Conservation (phyloP, 805 yeast genomes). For the Wickerhamia fluorescens region DNA sequence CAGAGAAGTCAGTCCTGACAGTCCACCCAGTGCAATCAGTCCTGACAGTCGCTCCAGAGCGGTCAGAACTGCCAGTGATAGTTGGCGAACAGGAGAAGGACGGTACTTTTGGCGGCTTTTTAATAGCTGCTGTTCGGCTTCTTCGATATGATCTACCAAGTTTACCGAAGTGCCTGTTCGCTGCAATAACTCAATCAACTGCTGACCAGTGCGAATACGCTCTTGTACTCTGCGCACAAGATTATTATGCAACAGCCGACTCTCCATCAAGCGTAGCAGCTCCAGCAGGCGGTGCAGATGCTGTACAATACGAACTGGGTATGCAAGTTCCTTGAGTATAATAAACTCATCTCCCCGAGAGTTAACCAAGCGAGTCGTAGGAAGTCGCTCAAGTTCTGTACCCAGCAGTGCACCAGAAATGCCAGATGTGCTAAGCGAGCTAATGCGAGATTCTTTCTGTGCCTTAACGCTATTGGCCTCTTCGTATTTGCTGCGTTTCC, state of each 20-base stretch:
- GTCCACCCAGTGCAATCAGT: no score
- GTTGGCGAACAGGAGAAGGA: conserved; percentile 1
- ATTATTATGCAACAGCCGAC: conserved; percentile 15
- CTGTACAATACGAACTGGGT: conserved; percentile 21
- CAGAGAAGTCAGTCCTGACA: no score
- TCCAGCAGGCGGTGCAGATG: conserved; percentile 9
- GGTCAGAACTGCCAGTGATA: no score
- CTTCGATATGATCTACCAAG: conserved; percentile 5
- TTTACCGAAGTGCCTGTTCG: conserved; percentile 8
- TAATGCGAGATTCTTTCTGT: conserved; percentile 5
- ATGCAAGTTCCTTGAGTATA: conserved; percentile 25
- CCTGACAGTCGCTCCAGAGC: no score
- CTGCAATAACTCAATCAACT: no score
- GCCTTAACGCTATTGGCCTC: conserved; percentile 14
- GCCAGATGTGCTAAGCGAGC: no score
- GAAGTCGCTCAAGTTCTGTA: no score
- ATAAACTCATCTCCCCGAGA: conserved; percentile 33
- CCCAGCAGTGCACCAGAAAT: no score
- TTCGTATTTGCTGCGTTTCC: conserved; percentile 29
- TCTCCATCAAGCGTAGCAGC: conserved; percentile 13
- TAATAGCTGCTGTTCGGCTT: conserved; percentile 10
- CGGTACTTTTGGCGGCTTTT: conserved; percentile 17
- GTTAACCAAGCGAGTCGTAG: conserved; percentile 25
- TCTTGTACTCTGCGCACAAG: conserved; percentile 21
- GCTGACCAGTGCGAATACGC: conserved; percentile 18